Evolutionary conservation across 768 basidiomycete genomes (phyloP).

Genomic region (Lactifluus hygrophoroides): DNA sequence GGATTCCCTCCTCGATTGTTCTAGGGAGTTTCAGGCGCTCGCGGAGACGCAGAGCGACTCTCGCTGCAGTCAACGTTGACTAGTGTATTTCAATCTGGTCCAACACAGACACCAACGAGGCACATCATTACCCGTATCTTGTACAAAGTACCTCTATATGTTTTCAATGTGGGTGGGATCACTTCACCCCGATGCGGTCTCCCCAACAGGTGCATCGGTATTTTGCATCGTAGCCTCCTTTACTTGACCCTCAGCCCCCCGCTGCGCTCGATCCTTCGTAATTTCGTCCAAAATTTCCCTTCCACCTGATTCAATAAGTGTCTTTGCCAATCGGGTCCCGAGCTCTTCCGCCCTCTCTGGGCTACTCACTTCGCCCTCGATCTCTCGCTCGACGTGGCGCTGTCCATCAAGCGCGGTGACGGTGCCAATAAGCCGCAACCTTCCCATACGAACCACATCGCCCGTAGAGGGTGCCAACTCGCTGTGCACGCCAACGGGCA

Average conservation of each 20-base stretch:
- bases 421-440: slow-evolving; percentile 63
- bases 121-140: slow-evolving; percentile 4
- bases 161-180: neutral
- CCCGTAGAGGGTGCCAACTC: slow-evolving; percentile 33
- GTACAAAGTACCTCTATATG: neutral
- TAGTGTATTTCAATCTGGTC: slow-evolving; percentile 9
- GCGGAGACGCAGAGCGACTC: slow-evolving; percentile 22
- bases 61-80: slow-evolving; percentile 19
- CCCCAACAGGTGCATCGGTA: slow-evolving; percentile 18
- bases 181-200: neutral
- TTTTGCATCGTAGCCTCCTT: slow-evolving; percentile 24
- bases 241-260: slow-evolving; percentile 32
- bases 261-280: slow-evolving; percentile 49
- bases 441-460: slow-evolving; percentile 22
- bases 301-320: slow-evolving; percentile 63
- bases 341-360: slow-evolving; percentile 56
- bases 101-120: slow-evolving; percentile 19
- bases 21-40: slow-evolving; percentile 23
- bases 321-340: slow-evolving; percentile 57
- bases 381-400: slow-evolving; percentile 58
- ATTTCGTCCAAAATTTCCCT: slow-evolving; percentile 78
- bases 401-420: slow-evolving; percentile 78
- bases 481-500: slow-evolving; percentile 81
- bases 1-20: slow-evolving; percentile 18
- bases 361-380: slow-evolving; percentile 43